Evolutionary conservation across 1,284 basidiomycete species (phyloP).

Genomic region (Microbotryum scabiosae): DNA sequence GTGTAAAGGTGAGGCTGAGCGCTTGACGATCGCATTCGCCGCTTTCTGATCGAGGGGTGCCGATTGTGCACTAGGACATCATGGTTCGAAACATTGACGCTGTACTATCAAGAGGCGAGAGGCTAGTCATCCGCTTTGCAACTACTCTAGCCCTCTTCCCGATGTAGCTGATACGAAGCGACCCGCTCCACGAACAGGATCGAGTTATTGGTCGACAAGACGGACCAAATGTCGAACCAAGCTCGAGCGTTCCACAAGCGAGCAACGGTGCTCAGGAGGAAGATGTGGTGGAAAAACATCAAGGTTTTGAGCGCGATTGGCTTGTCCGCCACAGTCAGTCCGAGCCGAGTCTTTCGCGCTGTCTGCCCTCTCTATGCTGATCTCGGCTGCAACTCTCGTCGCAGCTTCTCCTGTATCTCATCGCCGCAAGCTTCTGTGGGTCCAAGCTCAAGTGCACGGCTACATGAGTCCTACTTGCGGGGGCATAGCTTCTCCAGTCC

Average conservation of each 20-base stretch:
- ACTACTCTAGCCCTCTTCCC: not conserved
- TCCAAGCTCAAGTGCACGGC: slow-evolving; percentile 58
- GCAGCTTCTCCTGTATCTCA: slow-evolving; percentile 55
- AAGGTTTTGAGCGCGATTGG: slow-evolving; percentile 23
- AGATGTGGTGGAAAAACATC: slow-evolving; percentile 96
- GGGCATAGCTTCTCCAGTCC: too few species aligned
- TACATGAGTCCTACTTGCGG: slow-evolving; percentile 2
- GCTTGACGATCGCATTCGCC: not conserved
- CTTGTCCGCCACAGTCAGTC: not conserved
- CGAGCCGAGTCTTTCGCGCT: slow-evolving; percentile 4
- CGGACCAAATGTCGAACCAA: slow-evolving; percentile 88
- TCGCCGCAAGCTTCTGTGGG: slow-evolving; percentile 80
- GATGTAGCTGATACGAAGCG: slow-evolving; percentile 81
- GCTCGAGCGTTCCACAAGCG: slow-evolving; percentile 92
- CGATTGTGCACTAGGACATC: slow-evolving; percentile 32
- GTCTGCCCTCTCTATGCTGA: not conserved
- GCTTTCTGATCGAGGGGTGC: not conserved
- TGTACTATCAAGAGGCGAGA: not conserved
- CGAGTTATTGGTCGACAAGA: slow-evolving; percentile 93
- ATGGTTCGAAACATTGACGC: slow-evolving; percentile 40
- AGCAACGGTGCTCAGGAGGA: slow-evolving; percentile 69
- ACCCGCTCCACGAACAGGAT: slow-evolving; percentile 97
- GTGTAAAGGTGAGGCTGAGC: slow-evolving; percentile 58
- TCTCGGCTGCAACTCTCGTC: slow-evolving; percentile 21
- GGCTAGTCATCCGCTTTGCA: not conserved